These are phyloP conservation scores for Medicago arabica DNA, from an alignment of 306 rosid genomes.

Conservation along the genomic window DNA sequence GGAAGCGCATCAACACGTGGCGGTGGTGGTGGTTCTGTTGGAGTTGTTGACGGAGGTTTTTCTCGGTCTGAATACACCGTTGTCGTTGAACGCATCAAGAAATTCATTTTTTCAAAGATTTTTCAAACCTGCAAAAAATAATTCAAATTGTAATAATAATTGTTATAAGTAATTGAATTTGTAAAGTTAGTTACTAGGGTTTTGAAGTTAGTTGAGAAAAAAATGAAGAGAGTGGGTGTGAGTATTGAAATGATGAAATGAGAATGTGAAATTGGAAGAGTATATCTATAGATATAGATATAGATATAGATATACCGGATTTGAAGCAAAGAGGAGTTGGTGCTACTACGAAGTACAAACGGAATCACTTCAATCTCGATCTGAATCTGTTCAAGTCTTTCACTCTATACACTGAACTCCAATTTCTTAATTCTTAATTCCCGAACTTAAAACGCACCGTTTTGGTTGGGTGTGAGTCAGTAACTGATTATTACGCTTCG, in stretches of 20 bases:
- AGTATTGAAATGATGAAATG: no score
- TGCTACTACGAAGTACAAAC: neutral
- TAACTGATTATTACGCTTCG: no score
- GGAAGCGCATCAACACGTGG: conserved; percentile 44
- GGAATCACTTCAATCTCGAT: conserved; percentile 43
- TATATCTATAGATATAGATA: neutral
- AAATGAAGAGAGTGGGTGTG: no score
- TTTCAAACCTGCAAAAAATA: conserved; percentile 34
- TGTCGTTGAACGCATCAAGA: conserved; percentile 66
- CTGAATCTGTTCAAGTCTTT: conserved; percentile 23
- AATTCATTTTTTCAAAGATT: conserved; percentile 65
- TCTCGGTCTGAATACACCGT: conserved; percentile 58
- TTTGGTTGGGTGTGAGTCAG: neutral
- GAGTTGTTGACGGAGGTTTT: neutral
- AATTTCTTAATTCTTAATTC: conserved; percentile 24
- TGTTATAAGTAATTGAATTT: no score
- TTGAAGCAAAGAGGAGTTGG: conserved; percentile 8
- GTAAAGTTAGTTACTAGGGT: neutral
- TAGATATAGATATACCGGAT: neutral
- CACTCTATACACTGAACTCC: neutral
- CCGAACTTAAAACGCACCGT: conserved; percentile 32
- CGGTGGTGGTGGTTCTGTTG: neutral
- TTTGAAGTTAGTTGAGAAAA: neutral
- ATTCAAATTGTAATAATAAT: neutral
- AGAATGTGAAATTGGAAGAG: neutral